Base-by-base conservation (phyloP, 2,329 filamentous ascomycete species). In the Colletotrichum echinochloae region DNA sequence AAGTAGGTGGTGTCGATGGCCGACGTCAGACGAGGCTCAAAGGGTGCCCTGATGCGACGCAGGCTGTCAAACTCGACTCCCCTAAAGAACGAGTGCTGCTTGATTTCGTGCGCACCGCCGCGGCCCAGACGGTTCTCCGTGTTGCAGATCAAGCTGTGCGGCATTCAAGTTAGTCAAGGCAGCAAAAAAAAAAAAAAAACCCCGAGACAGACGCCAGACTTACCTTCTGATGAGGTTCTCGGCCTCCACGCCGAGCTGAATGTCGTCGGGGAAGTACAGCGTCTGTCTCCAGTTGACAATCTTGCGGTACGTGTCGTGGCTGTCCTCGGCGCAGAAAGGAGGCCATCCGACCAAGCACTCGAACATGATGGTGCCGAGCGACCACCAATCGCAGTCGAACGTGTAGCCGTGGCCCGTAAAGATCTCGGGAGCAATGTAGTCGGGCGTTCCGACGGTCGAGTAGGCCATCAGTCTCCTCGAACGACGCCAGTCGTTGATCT, bases 331-430 rank as follows among this genome's bases (percentile, higher is more conserved):
- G 81, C 96, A 99, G 88, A 99, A 99, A 37, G 96, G 96, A 65
- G 96, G 96, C 96, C 96, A 99, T 77, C 96, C 96, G 72, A 99
- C 94, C 75, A 99, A 87, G 81, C 96, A 99, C 83, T 99, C 96
- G 77, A 98, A 99, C 96, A 99, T 98, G 83, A 99, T 99, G 54
- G 96, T 98, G 63, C 96, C 96, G 60, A 99, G 88, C 28, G 94
- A 97, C 96, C 96, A 99, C 96, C 96, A 99, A 85, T 99, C 96
- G 80, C 96, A 99, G 79, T 97, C 92, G 78, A 95, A 97, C 69
- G 94, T 94, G 84, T 99, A 99, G 59, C 96, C 96, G 77, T 97
- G 93, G 23, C 95, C 95, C 56, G 94, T 97, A 82, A 99, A 98
- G 76, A 99, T 98, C 80, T 99, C 96, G 3, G 96, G 96, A 1